Evolutionary conservation across 106 monocot species (phyloP).

Genomic region (Dendrobium officinale): DNA sequence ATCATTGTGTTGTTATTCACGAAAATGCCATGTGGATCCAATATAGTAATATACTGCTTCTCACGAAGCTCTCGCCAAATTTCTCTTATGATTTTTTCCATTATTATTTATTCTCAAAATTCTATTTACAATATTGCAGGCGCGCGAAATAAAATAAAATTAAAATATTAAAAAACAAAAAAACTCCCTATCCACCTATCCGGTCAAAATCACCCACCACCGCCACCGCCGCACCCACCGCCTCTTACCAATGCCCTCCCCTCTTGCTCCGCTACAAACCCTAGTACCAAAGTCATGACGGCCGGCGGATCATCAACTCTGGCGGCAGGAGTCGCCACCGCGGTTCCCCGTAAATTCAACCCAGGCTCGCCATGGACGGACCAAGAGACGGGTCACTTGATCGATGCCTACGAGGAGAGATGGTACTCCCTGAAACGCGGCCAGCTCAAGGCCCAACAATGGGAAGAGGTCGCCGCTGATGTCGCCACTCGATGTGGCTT

Average conservation of each 20-base stretch:
- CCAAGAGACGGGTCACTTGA: constrained; percentile 43
- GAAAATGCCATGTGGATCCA: too few species aligned
- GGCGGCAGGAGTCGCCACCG: not conserved
- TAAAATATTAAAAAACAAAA: not conserved
- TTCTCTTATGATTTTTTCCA: too few species aligned
- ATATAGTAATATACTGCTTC: too few species aligned
- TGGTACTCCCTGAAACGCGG: constrained; percentile 57
- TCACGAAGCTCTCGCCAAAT: too few species aligned
- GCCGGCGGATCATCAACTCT: constrained; percentile 9
- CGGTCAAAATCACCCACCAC: constrained; percentile 9
- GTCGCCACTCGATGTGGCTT: constrained; percentile 39
- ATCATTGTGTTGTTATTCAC: too few species aligned
- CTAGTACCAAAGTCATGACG: constrained; percentile 15
- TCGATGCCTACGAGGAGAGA: constrained; percentile 63
- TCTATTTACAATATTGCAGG: too few species aligned
- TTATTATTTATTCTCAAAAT: too few species aligned
- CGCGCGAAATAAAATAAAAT: not conserved
- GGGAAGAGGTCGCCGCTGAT: constrained; percentile 59
- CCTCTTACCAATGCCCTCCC: not conserved
- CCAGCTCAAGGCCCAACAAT: constrained; percentile 53
- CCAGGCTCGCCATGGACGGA: constrained; percentile 52
- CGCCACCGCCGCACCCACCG: constrained; percentile 17
- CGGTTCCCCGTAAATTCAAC: constrained; percentile 13
- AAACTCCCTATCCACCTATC: not conserved
- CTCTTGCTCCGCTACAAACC: constrained; percentile 6